Base-by-base conservation (phyloP, 192 early-diverging fungal species). In the Coemansia sp. region DNA sequence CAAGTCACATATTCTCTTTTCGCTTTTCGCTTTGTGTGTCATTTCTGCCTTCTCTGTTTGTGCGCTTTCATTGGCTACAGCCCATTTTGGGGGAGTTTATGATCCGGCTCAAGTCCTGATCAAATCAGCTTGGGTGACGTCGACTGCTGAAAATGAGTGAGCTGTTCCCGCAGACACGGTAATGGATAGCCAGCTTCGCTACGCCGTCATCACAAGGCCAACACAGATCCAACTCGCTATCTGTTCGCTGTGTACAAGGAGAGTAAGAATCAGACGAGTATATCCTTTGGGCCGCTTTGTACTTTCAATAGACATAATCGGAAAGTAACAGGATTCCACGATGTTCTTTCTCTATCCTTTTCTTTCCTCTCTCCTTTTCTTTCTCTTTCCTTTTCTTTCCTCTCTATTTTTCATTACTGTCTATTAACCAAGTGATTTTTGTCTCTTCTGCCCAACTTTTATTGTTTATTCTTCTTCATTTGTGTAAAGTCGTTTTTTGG, bases 361-460 rank as follows among this genome's bases (percentile, higher is more conserved):
- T 2, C 17, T 14, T 11, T 36, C 41, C 61, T 56, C 32, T 20
- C n/a, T n/a, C n/a, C n/a, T n/a, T n/a, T 23, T 52, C 22, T 52
- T 62, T 50, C 35, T 36, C 61, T 50, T 63, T 36, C 61, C 14
- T 20, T 52, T 25, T 2, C 17, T 14, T 11, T 36, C 11, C 19
- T n/a, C n/a, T n/a, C 36, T 14, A 48, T 46, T 65, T 49, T 55
- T 54, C 64, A 15, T 52, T 53, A 25, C 15, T 29, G 1, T 55
- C 33, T 25, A 55, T 25, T 55, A 53, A 0, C 33, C 22, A 52
- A 52, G 59, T 32, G 34, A 46, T 29, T 29, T 29, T 42, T 45
- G 40, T 25, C 41, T 34, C 41, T 15, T 46, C 56, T 62, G 45
- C 56, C 50, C 25, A 62, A 64, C 40, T 65, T 34, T 46, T 61